Evolutionary conservation across 2,329 filamentous ascomycete species (phyloP), one percentile per base, ranked within the genome.

Genomic region (Talaromyces piceae): DNA sequence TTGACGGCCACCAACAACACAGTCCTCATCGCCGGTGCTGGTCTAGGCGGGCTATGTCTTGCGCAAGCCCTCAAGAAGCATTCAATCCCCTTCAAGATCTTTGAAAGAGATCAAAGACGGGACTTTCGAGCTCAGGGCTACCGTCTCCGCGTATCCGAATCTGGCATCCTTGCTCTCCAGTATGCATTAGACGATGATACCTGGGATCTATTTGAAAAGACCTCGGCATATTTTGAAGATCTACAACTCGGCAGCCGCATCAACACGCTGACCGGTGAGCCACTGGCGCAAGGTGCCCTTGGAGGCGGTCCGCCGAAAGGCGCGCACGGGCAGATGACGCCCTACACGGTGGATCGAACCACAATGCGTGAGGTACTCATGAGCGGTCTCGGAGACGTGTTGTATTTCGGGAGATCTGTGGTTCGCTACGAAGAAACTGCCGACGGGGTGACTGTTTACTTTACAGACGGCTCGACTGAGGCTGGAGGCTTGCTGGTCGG

Each of bases 101-200:
- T 68, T 47, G 69, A 72, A 49, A 59, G 62, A 47, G 66, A 70
- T 49, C 55, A 57, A 7, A 59, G 55, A 16, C 54, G 59, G 26
- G 51, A 62, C 26, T 61, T 63, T 27, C 63, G 64, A 18, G 57
- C 65, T 1, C 69, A 73, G 55, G 71, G 70, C 2, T 73, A 72
- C 51, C 63, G 71, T 16, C 54, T 73, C 1, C 59, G 62, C 4
- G 56, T 70, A 12, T 58, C 53, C 5, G 54, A 51, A 20, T 57
- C 61, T 9, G 64, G 64, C 2, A 55, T 56, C 6, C 46, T 54
- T 12, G 59, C 57, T 0, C 50, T 58, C 1, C 51, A 54, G 20
- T 55, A 54, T 39, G 48, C 51, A 13, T 49, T 58, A 22, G 37
- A 30, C 6, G 31, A 45, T 4, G 30, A 60, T 7, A 20, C 58